Evolutionary conservation across 2,329 filamentous ascomycete species (phyloP).

Genomic region (Diaporthe longicolla): DNA sequence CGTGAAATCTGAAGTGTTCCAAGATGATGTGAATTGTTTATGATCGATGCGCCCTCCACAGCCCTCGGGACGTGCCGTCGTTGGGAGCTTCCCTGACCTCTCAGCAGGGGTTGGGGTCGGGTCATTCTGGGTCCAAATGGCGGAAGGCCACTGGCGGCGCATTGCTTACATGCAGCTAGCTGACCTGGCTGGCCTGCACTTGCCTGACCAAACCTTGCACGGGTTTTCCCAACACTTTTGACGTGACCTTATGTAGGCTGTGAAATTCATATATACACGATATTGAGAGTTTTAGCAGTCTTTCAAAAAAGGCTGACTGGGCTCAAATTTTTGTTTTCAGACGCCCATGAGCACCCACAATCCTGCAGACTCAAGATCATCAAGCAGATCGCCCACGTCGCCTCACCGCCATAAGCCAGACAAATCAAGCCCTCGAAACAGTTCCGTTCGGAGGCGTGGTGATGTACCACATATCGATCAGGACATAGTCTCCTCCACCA

Average conservation of each 20-base stretch:
- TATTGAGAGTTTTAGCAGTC: neutral
- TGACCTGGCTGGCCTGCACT: neutral
- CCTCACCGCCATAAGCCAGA: no score
- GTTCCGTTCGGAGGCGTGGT: constrained; percentile 24
- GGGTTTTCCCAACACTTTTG: neutral
- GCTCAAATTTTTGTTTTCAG: neutral
- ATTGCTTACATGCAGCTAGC: neutral
- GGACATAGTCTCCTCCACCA: constrained; percentile 38
- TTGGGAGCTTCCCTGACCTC: neutral
- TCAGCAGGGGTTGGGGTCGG: neutral
- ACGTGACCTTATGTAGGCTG: neutral
- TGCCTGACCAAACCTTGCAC: neutral
- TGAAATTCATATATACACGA: no score
- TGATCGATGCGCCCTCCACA: neutral
- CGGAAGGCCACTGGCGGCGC: neutral
- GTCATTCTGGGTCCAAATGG: neutral
- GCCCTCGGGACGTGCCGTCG: neutral
- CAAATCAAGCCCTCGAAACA: neutral
- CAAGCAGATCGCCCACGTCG: neutral
- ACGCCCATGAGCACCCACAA: neutral
- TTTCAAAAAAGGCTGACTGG: neutral
- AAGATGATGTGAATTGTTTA: neutral
- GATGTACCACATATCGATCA: constrained; percentile 51
- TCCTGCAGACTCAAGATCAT: no score
- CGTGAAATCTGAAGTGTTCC: neutral